These are phyloP conservation scores for Hirschfeldia incana DNA, from an alignment of 345 rosid species.

Conservation along the genomic window DNA sequence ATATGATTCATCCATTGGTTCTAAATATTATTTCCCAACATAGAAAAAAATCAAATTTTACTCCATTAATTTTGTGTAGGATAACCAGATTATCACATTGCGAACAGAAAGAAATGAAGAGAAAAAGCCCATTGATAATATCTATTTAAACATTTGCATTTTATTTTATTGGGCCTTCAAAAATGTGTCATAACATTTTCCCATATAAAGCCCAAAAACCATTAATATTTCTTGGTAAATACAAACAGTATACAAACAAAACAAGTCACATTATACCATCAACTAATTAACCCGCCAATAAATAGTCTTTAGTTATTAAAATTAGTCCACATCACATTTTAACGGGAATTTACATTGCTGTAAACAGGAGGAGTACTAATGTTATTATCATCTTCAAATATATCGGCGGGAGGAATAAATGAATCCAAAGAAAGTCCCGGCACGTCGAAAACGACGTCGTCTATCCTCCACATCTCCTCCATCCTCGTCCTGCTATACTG, in stretches of 20 bases:
- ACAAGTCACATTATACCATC: conserved; percentile 27
- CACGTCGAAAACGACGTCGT: conserved; percentile 89
- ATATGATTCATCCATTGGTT: background rate
- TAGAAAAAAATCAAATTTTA: background rate
- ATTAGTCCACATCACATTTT: conserved; percentile 7
- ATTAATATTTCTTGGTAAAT: background rate
- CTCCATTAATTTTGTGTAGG: background rate
- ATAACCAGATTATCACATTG: background rate
- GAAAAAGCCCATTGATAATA: background rate
- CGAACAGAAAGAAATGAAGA: background rate
- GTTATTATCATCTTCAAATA: conserved; percentile 43
- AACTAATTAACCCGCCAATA: conserved; percentile 33
- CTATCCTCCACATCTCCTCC: conserved; percentile 93
- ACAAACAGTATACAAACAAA: background rate
- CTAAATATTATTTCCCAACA: background rate
- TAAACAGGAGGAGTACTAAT: background rate
- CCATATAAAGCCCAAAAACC: no score
- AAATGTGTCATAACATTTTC: background rate
- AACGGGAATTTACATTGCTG: conserved; percentile 11
- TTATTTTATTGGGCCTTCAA: background rate
- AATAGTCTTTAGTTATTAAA: background rate
- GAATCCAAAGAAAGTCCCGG: conserved; percentile 79
- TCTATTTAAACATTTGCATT: background rate
- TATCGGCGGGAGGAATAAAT: conserved; percentile 96
- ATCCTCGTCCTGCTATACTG: conserved; percentile 78